A percentile compares a stretch with the other conserved stretches of the same genome.
These are phyloP conservation scores for Metschnikowia corniflorae DNA, from an alignment of 805 yeast genomes.

Conservation along the genomic window DNA sequence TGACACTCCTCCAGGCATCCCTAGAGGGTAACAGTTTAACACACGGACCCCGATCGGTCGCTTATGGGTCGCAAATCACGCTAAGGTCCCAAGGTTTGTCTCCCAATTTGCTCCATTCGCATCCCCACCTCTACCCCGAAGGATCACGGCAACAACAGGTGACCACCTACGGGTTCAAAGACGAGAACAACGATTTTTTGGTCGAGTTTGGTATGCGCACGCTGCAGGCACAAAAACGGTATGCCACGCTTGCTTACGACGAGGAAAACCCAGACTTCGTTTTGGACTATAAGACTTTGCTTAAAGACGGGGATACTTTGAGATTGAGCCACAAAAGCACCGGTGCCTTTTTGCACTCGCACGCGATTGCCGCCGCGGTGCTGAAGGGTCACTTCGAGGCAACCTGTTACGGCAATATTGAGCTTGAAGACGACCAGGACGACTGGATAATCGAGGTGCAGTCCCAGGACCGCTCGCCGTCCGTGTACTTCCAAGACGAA, in stretches of 20 bases:
- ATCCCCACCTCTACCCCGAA: constrained; percentile 44
- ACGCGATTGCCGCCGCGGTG: constrained; percentile 61
- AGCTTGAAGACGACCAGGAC: constrained; percentile 67
- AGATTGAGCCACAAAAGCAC: constrained; percentile 63
- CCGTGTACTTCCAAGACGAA: constrained; percentile 45
- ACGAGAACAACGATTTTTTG: constrained; percentile 42
- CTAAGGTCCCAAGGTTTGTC: constrained; percentile 41
- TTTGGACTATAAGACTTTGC: constrained; percentile 21
- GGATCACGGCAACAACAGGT: constrained; percentile 48
- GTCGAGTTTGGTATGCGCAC: constrained; percentile 47
- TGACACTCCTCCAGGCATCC: constrained; percentile 78
- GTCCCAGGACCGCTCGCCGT: constrained; percentile 48
- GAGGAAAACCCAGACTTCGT: constrained; percentile 37
- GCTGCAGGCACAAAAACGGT: constrained; percentile 37
- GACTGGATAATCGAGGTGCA: constrained; percentile 75
- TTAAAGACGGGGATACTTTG: constrained; percentile 59
- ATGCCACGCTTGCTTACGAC: constrained; percentile 33
- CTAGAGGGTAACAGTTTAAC: constrained; percentile 62
- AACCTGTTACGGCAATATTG: constrained; percentile 66
- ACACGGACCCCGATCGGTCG: constrained; percentile 66
- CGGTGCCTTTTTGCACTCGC: constrained; percentile 68
- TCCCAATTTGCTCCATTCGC: constrained; percentile 46
- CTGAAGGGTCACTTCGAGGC: constrained; percentile 55
- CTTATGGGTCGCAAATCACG: constrained; percentile 46
- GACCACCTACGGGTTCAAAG: constrained; percentile 46